Evolutionary conservation across 306 rosid genomes (phyloP), one percentile per base, ranked within the genome.

Genomic region (Casuarina equisetifolia): DNA sequence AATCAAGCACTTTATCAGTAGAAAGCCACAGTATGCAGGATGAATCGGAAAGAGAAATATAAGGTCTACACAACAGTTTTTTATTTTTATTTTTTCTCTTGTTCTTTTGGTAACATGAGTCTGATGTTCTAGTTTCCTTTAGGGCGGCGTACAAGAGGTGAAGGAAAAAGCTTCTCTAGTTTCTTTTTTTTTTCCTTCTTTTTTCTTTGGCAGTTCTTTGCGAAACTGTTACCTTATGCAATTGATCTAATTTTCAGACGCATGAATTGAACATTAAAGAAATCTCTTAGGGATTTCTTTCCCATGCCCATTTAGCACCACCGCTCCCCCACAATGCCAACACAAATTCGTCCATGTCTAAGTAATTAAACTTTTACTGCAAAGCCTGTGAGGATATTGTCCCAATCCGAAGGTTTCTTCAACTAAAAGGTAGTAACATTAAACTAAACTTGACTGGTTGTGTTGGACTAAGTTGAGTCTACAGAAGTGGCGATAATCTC

Each of bases 1-100:
- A 76, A 25, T 64, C 64, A 83, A 50, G 63, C 2, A 16, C 32
- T 80, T 73, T 81, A 38, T 89, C 63, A 83, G 69, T 74, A 19
- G 51, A 81, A 50, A 67, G 59, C 25, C 20, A 76, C 53, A 16
- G 36, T 57, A 57, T 61, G 3, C 15, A 4, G 1, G 49, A 66
- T n/a, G 32, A 16, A 46, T 44, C 19, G 58, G 52, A 72, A 17
- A 25, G 32, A 59, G 17, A 59, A 16, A 25, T 59, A 32, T 57
- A 11, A 57, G 63, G 20, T 57, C 63, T 57, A 15, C 9, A 19
- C 64, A 7, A 32, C 66, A 59, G 15, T 3, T 11, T 25, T n/a
- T n/a, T n/a, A 59, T 59, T 32, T 16, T 10, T 25, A 3, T 2
- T 8, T 9, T 5, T 7, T 7, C 12, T 50, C 3, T 12, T 12